These are phyloP conservation scores for Diplosphaera chodatii DNA, from an alignment of 139 green algal genomes.

Conservation along the genomic window DNA sequence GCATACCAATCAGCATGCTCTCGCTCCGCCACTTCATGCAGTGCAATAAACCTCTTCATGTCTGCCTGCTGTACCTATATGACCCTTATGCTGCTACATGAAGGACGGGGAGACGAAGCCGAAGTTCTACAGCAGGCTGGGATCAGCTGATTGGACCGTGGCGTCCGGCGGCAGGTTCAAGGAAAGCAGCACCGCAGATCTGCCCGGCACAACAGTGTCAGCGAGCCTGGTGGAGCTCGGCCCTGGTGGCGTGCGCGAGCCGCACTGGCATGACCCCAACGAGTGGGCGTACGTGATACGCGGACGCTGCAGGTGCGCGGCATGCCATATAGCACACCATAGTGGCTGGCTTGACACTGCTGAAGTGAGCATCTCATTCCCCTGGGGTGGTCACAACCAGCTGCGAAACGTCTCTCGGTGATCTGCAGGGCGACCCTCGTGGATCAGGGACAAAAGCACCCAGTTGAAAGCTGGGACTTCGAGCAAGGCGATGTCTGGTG, in stretches of 20 bases:
- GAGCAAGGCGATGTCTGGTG: background rate
- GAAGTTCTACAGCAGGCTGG: background rate
- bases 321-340: no score
- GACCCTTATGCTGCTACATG: no score
- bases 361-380: no score
- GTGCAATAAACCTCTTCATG: no score
- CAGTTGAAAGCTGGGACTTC: conserved; percentile 1
- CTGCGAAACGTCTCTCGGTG: no score
- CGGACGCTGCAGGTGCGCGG: conserved; percentile 3
- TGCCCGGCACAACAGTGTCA: background rate
- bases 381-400: no score
- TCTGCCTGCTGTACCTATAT: no score
- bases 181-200: background rate
- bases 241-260: conserved; percentile 9
- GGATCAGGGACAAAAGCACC: background rate
- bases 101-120: background rate
- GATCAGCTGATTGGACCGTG: background rate
- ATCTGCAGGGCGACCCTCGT: conserved; percentile 9
- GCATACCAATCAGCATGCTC: no score
- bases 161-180: background rate
- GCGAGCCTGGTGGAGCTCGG: conserved; percentile 5
- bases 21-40: no score
- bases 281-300: conserved; percentile 15
- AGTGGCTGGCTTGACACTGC: no score
- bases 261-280: conserved; percentile 16